Conservation (phyloP, 768 basidiomycete genomes). For the Collybia mongolica region DNA sequence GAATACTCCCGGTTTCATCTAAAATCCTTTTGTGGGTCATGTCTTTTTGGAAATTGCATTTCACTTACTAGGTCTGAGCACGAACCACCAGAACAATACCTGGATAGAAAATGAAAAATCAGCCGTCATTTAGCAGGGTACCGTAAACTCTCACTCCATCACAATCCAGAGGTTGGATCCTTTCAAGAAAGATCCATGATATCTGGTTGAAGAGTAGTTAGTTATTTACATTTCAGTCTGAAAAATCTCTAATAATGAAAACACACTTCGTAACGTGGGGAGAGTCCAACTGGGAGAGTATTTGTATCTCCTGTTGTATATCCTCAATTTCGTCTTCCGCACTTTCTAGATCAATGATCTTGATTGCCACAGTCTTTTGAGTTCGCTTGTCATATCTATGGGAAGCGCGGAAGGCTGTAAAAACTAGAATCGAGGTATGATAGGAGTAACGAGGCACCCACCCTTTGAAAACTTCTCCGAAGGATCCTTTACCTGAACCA, state of each 20-base stretch:
- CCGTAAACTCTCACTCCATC: slow-evolving; percentile 72
- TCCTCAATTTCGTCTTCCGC: slow-evolving; percentile 99
- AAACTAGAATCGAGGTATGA: neutral
- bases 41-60: slow-evolving; percentile 4
- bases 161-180: slow-evolving; percentile 98
- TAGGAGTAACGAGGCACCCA: slow-evolving; percentile 30
- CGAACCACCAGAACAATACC: slow-evolving; percentile 97
- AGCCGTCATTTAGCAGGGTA: slow-evolving; percentile 2
- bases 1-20: slow-evolving; percentile 99
- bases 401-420: slow-evolving; percentile 13
- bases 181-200: slow-evolving; percentile 95
- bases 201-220: slow-evolving; percentile 42
- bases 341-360: slow-evolving; percentile 98
- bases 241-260: slow-evolving; percentile 3
- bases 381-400: slow-evolving; percentile 91
- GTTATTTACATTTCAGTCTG: slow-evolving; percentile 3
- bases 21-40: neutral
- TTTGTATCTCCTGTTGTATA: slow-evolving; percentile 98
- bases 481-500: slow-evolving; percentile 88
- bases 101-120: slow-evolving; percentile 23
- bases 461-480: slow-evolving; percentile 99
- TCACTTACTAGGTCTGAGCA: slow-evolving; percentile 88
- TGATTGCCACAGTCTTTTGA: slow-evolving; percentile 97
- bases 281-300: slow-evolving; percentile 94
- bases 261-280: slow-evolving; percentile 93